These are phyloP conservation scores for Eremothecium coryli DNA, from an alignment of 1,139 yeast genomes.

Conservation along the genomic window DNA sequence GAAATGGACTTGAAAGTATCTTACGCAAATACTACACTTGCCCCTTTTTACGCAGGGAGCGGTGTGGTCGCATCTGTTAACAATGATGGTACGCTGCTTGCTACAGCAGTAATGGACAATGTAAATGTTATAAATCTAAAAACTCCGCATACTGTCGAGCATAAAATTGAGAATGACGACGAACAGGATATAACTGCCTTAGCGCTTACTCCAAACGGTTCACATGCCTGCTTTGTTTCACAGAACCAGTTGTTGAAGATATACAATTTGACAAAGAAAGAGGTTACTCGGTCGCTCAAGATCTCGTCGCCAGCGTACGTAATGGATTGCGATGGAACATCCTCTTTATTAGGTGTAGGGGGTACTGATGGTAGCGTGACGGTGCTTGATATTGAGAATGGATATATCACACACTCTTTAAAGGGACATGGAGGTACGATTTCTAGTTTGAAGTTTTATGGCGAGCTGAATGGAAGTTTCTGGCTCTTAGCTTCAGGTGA, in stretches of 20 bases:
- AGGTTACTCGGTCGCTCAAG: slow-evolving; percentile 46
- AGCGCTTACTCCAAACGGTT: slow-evolving; percentile 68
- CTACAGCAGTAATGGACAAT: slow-evolving; percentile 74
- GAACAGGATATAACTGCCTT: slow-evolving; percentile 65
- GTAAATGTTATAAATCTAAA: slow-evolving; percentile 57
- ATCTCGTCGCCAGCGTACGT: slow-evolving; percentile 75
- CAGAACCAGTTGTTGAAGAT: slow-evolving; percentile 77
- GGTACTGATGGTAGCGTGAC: slow-evolving; percentile 90
- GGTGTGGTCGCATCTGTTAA: slow-evolving; percentile 68
- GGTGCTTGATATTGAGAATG: slow-evolving; percentile 88
- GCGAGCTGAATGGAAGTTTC: slow-evolving; percentile 55
- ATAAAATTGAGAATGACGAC: slow-evolving; percentile 73
- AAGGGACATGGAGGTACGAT: slow-evolving; percentile 95
- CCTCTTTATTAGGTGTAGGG: slow-evolving; percentile 84
- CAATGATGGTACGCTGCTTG: slow-evolving; percentile 55
- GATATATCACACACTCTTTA: slow-evolving; percentile 78
- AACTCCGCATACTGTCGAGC: slow-evolving; percentile 43
- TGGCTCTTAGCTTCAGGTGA: slow-evolving; percentile 87
- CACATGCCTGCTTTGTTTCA: slow-evolving; percentile 60
- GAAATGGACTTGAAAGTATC: slow-evolving; percentile 33
- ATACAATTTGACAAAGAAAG: slow-evolving; percentile 37
- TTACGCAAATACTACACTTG: slow-evolving; percentile 40
- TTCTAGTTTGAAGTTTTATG: slow-evolving; percentile 66
- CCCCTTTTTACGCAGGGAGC: slow-evolving; percentile 74
- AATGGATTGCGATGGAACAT: slow-evolving; percentile 66